Evolutionary conservation across 2,329 filamentous ascomycete species (phyloP).

Genomic region (Gnomoniopsis smithogilvyi): DNA sequence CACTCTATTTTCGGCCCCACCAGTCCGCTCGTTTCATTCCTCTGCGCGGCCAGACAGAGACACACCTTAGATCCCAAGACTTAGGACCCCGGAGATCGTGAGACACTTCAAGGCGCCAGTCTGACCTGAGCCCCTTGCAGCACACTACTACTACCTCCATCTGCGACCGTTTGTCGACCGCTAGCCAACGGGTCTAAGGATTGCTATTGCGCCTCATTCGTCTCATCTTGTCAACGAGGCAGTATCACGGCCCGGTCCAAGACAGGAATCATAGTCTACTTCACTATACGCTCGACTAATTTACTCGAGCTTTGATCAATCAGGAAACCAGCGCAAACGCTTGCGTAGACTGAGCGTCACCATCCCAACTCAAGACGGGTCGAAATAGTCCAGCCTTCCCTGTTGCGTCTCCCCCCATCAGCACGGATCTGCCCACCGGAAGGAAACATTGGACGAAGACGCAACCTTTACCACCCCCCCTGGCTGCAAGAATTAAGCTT

Average conservation of each 20-base stretch:
- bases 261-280: too few species aligned
- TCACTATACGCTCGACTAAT: too few species aligned
- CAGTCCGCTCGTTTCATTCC: too few species aligned
- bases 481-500: background rate
- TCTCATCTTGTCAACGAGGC: constrained; percentile 4
- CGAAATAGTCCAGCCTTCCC: background rate
- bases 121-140: constrained; percentile 18
- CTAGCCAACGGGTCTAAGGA: background rate
- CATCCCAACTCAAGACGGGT: background rate
- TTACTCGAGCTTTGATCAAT: constrained; percentile 19
- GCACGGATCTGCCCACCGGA: background rate
- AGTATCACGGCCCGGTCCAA: too few species aligned
- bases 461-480: background rate
- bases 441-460: too few species aligned
- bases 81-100: constrained; percentile 23
- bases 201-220: constrained; percentile 13
- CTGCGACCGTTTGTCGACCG: constrained; percentile 20
- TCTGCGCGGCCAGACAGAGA: background rate
- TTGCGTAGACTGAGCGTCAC: background rate
- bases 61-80: background rate
- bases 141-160: too few species aligned
- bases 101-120: constrained; percentile 24
- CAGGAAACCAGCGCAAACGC: constrained; percentile 2
- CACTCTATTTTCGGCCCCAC: background rate
- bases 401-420: background rate